Evolutionary conservation across 257 asterid species (phyloP).

Genomic region (Ilex aquifolium): DNA sequence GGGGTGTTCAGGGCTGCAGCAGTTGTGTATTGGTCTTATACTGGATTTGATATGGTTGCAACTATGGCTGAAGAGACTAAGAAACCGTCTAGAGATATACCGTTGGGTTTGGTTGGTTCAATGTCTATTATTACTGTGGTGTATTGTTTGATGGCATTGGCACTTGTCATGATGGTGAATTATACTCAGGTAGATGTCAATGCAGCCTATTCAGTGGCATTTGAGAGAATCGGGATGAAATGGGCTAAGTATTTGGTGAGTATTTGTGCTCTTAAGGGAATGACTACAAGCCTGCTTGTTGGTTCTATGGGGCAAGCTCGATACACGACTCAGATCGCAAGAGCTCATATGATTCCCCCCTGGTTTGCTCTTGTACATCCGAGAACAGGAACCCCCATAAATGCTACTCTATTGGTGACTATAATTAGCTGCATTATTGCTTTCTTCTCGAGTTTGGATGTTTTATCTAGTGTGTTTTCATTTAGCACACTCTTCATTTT

Average conservation of each 20-base stretch:
- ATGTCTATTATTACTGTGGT: conserved; percentile 74
- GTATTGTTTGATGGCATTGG: conserved; percentile 81
- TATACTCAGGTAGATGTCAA: conserved; percentile 67
- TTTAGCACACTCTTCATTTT: conserved; percentile 84
- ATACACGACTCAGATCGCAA: conserved; percentile 90
- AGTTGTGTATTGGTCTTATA: conserved; percentile 89
- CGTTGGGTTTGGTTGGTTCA: conserved; percentile 75
- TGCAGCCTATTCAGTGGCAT: conserved; percentile 81
- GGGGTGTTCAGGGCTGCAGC: conserved; percentile 89
- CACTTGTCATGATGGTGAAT: conserved; percentile 66
- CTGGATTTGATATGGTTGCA: conserved; percentile 94
- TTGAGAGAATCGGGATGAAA: conserved; percentile 58
- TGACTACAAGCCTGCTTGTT: conserved; percentile 91
- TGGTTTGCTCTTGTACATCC: conserved; percentile 85
- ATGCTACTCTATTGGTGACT: conserved; percentile 75
- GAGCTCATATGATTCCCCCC: conserved; percentile 94
- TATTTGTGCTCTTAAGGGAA: conserved; percentile 79
- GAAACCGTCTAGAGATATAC: conserved; percentile 81
- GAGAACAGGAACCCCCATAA: conserved; percentile 73
- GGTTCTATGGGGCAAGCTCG: conserved; percentile 98
- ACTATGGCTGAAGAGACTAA: conserved; percentile 95
- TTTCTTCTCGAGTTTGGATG: conserved; percentile 81
- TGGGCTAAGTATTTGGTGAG: conserved; percentile 93
- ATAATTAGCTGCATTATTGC: conserved; percentile 65
- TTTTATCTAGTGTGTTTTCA: conserved; percentile 72